A percentile compares a stretch with the other conserved stretches of the same genome.
phyloP scores from a whole-genome alignment of 2,329 filamentous ascomycete species.

The Fusarium palustre region DNA sequence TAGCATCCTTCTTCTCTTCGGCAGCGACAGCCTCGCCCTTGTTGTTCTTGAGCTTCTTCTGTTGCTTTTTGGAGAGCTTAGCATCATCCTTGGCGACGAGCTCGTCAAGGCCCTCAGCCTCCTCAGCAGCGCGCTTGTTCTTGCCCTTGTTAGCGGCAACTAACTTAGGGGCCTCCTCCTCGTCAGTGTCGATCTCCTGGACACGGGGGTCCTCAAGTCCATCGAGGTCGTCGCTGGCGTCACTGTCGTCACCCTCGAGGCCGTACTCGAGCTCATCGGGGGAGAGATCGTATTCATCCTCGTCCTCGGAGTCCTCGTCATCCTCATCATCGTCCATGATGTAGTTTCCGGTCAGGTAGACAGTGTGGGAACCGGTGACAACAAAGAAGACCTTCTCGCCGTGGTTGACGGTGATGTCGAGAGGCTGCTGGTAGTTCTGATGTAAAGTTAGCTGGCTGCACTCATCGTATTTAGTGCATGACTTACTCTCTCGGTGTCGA shows the following conservation, averaged over 20 bases:
- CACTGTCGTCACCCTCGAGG: constrained; percentile 78
- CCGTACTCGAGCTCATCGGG: constrained; percentile 82
- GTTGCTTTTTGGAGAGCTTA: constrained; percentile 94
- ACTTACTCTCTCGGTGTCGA: constrained; percentile 89
- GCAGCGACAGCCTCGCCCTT: constrained; percentile 83
- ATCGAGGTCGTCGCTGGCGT: constrained; percentile 81
- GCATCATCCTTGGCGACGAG: constrained; percentile 83
- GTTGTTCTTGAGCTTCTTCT: constrained; percentile 99
- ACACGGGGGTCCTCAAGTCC: constrained; percentile 82
- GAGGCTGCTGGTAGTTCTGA: constrained; percentile 88
- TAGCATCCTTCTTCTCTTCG: constrained; percentile 71
- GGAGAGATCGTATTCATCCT: constrained; percentile 83
- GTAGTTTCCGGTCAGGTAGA: constrained; percentile 97
- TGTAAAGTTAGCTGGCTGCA: constrained; percentile 44
- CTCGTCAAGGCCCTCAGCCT: constrained; percentile 79
- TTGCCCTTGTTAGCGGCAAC: constrained; percentile 76
- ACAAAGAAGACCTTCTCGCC: constrained; percentile 93
- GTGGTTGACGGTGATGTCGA: constrained; percentile 92
- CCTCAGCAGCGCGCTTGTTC: constrained; percentile 92
- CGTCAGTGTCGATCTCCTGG: constrained; percentile 80
- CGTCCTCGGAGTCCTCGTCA: constrained; percentile 72
- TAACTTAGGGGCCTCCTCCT: constrained; percentile 77
- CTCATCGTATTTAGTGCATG: background rate
- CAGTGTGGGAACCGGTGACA: constrained; percentile 87
- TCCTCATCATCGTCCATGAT: constrained; percentile 78